A percentile compares a stretch with the other conserved stretches of the same genome.
These are phyloP conservation scores for Thalassiosira ordinaria DNA, from an alignment of 352 stramenopile genomes.

Conservation along the genomic window DNA sequence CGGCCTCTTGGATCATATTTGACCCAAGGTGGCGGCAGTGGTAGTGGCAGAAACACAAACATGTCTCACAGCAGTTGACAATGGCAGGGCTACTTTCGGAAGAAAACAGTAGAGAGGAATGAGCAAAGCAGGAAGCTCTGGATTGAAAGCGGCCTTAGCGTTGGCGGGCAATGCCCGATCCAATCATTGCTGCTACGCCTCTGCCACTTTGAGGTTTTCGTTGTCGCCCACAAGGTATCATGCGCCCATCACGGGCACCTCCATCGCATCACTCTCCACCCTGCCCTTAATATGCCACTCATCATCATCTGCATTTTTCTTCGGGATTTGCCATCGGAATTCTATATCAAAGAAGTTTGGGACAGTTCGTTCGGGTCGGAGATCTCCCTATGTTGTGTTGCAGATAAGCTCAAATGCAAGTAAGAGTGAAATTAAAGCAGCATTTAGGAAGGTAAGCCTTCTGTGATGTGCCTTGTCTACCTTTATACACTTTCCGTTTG, in stretches of 20 bases:
- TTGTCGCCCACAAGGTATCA: not conserved
- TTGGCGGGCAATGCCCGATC: not conserved
- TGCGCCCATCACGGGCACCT: not conserved
- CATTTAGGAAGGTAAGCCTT: constrained; percentile 39
- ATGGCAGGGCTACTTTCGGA: no score
- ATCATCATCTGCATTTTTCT: no score
- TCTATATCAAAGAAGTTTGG: no score
- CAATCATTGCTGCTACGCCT: not conserved
- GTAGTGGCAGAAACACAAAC: no score
- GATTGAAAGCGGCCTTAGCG: not conserved
- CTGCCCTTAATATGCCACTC: not conserved
- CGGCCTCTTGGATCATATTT: no score
- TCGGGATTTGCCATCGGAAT: no score
- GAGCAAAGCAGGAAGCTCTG: not conserved
- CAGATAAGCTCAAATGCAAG: constrained; percentile 27
- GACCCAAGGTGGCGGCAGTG: no score
- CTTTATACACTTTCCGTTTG: not conserved
- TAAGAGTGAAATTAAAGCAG: constrained; percentile 39
- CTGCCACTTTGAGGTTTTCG: not conserved
- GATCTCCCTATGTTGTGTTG: constrained; percentile 38
- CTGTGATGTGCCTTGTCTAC: not conserved
- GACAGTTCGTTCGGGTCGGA: not conserved
- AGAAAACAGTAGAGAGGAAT: no score
- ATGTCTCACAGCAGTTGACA: no score
- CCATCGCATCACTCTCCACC: not conserved